Evolutionary conservation across 306 rosid genomes (phyloP), one percentile per base, ranked within the genome.

Genomic region (Quercus ilex): DNA sequence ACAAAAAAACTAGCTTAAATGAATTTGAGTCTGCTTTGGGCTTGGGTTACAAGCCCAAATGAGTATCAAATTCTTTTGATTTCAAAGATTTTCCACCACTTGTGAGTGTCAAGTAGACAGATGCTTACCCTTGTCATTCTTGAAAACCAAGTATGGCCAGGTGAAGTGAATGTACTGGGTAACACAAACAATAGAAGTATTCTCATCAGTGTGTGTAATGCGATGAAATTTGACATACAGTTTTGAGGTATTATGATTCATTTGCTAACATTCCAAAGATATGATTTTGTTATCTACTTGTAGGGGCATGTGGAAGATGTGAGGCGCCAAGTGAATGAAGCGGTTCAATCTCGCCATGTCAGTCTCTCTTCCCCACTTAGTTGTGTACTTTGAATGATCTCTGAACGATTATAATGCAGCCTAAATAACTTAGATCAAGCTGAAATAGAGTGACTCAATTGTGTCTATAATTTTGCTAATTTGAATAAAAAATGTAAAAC

Each of bases 251-350:
- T 49, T 12, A 49, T 52, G 20, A 55, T 62, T 78, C 12, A 23
- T 73, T 69, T 75, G 38, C 80, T 46, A 23, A 35, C 46, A 56
- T 14, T 49, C 76, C 51, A 41, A 21, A 1, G 55, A 62, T 81
- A 59, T 85, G 68, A 78, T 77, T 73, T 13, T 73, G 82, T 68
- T 85, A 64, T 81, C 81, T 83, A 59, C 46, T 64, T 90, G 89
- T 73, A 95, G 98, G 98, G 99, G 81, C 90, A 91, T 12, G 89
- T 90, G 28, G 98, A 90, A 81, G 98, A 91, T 83, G 99, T 95
- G 79, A 90, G 88, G 82, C 93, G 96, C 60, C 94, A 89, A 86
- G 96, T 91, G 70, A 91, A 95, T 74, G 99, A 95, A 91, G 97
- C 96, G 77, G 89, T 93, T 85, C 92, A 89, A 86, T 86, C 98